phyloP scores from a whole-genome alignment of 129 eudicot species.

The Escallonia rubra region DNA sequence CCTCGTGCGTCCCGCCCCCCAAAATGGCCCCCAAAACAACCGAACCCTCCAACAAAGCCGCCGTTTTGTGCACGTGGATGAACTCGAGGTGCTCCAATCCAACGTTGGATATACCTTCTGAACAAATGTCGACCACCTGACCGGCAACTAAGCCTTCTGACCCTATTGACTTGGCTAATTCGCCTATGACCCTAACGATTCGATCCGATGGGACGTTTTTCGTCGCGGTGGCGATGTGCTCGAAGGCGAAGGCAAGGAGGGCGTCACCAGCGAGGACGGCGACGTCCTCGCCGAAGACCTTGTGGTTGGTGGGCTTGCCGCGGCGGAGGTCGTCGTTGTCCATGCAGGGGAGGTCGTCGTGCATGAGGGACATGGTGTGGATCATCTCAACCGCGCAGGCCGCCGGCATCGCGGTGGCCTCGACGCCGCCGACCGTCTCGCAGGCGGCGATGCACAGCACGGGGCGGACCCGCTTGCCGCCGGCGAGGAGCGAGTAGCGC shows the following conservation, averaged over 20 bases:
- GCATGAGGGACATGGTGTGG: slow-evolving; percentile 58
- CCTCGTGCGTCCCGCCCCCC: slow-evolving; percentile 50
- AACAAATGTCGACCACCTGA: slow-evolving; percentile 48
- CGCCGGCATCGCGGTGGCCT: slow-evolving; percentile 36
- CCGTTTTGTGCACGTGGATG: slow-evolving; percentile 60
- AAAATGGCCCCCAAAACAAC: slow-evolving; percentile 53
- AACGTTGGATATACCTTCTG: slow-evolving; percentile 35
- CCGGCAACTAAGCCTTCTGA: slow-evolving; percentile 59
- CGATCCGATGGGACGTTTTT: slow-evolving; percentile 19
- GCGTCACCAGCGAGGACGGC: slow-evolving; percentile 55
- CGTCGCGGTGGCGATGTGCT: slow-evolving; percentile 35
- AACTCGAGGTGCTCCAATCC: slow-evolving; percentile 40
- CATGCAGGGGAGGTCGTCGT: slow-evolving; percentile 65
- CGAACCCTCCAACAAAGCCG: slow-evolving; percentile 50
- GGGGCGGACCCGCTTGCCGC: slow-evolving; percentile 66
- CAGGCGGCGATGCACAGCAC: slow-evolving; percentile 59
- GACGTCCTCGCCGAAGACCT: slow-evolving; percentile 42
- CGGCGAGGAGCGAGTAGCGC: slow-evolving; percentile 68
- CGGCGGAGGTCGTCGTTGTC: slow-evolving; percentile 65
- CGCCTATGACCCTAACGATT: slow-evolving; percentile 28
- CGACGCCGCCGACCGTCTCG: slow-evolving; percentile 51
- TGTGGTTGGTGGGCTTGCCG: slow-evolving; percentile 56
- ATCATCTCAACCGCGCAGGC: slow-evolving; percentile 72
- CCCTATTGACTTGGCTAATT: slow-evolving; percentile 54
- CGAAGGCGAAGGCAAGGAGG: slow-evolving; percentile 39